Percentiles rank a stretch among this genome's conserved stretches.
phyloP scores from a whole-genome alignment of 2,329 filamentous ascomycete species.

The Diaporthe vaccinii region DNA sequence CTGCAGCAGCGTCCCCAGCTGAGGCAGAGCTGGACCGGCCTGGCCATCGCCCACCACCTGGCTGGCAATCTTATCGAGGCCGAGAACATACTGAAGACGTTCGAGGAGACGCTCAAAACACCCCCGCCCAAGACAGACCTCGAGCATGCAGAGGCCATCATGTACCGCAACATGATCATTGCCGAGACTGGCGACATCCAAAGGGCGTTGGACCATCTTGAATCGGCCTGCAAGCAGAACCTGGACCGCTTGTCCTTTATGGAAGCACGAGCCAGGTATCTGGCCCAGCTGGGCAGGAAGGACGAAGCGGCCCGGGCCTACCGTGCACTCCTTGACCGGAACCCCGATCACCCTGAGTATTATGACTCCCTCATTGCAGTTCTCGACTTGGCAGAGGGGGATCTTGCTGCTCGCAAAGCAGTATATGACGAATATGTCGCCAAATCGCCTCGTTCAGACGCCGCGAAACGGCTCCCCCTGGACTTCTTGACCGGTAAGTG shows the following conservation, averaged over 20 bases:
- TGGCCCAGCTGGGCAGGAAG: conserved; percentile 81
- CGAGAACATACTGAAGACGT: conserved; percentile 90
- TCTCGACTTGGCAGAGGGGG: conserved; percentile 71
- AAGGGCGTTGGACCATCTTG: conserved; percentile 87
- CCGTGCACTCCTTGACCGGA: conserved; percentile 83
- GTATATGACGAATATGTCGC: conserved; percentile 83
- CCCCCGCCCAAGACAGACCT: conserved; percentile 83
- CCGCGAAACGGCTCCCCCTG: conserved; percentile 86
- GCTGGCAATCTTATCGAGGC: conserved; percentile 87
- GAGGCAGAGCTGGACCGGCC: conserved; percentile 96
- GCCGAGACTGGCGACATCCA: conserved; percentile 88
- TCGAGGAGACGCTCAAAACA: conserved; percentile 91
- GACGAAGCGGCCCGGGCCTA: conserved; percentile 88
- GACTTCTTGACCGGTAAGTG: conserved; percentile 83
- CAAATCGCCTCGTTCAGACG: conserved; percentile 87
- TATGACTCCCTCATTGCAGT: conserved; percentile 82
- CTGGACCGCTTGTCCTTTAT: conserved; percentile 88
- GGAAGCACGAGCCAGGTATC: conserved; percentile 88
- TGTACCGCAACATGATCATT: conserved; percentile 97
- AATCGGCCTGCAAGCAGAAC: conserved; percentile 80
- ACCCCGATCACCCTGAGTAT: conserved; percentile 88
- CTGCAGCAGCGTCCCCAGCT: conserved; percentile 84
- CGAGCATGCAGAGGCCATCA: conserved; percentile 91
- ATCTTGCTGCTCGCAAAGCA: conserved; percentile 75
- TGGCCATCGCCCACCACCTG: conserved; percentile 93